Evolutionary conservation across 352 stramenopile species (phyloP), one percentile per base, ranked within the genome.

Genomic region (Globisporangium echinulatum): DNA sequence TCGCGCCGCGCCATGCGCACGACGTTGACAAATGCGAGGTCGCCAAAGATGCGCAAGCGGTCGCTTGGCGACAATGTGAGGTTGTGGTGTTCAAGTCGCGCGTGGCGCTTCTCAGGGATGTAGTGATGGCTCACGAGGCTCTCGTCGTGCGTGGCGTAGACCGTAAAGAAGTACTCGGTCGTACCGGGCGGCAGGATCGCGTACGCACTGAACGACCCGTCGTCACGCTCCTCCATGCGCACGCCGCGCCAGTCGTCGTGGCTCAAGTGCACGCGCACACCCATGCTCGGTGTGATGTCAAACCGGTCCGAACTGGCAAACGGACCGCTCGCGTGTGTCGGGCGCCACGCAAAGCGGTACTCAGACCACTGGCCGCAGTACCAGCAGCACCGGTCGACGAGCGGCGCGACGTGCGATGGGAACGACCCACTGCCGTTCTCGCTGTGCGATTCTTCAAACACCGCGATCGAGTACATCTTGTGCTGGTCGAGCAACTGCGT

Each of bases 151-250:
- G 63, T 61, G 55, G 82, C 56, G 5, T 66, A 58, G 37, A 87
- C 71, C 5, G 82, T 79, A 60, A 88, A 83, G 51, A 89, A 92
- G 70, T 92, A 92, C 52, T 88, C 74, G 49, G 80, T 92, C 49
- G 83, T 82, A 4, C 82, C 78, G 1, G 82, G 78, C 25, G 80
- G 82, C 14, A 92, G 74, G 36, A 92, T 74, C 9, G 69, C 63
- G 49, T 90, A 77, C 1, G 77, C 62, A 39, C 70, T 84, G 58
- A 82, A 90, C 11, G 77, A 83, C 4, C 77, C 72, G 49, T 87
- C 79, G 8, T 83, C 71, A 2, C 77, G 71, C 43, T 59, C 54
- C 47, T 88, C 78, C 82, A 92, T 92, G 11, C 72, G 57, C 14
- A 87, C 58, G 54, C 80, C 82, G 4, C 63, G 68, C 82, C 82